Evolutionary conservation across 1,284 basidiomycete species (phyloP), one percentile per base, ranked within the genome.

Genomic region (Leucoagaricus sp.): DNA sequence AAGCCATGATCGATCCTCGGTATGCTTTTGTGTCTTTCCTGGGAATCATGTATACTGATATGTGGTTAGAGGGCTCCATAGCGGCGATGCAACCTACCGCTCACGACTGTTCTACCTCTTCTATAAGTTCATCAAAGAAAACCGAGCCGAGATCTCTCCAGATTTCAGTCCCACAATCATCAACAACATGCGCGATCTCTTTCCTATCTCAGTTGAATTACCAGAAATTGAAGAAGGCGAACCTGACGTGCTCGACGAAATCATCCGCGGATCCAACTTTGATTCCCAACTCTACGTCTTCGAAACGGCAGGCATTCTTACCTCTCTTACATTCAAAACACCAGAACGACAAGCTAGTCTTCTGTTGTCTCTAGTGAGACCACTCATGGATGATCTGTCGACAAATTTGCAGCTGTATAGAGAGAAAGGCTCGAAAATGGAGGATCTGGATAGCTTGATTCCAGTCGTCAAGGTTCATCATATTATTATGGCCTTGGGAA

Each of bases 251-350:
- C 76, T 98, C 23, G 74, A 84, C 19, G 96, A 97, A 70, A 93
- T 93, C 0, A 84, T 93, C 28, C 86, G 84, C 36, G 83, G 84
- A 59, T 81, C 90, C 1, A 80, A 61, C 54, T 97, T 98, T 69
- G 92, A 96, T 66, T 87, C 94, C 31, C 97, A 99, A 72, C 79
- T 98, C 9, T 96, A 99, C 69, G 82, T 99, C 8, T 99, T 95
- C 69, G 98, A 99, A 74, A 89, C 94, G 0, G 83, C 89, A 41
- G 98, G 97, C 13, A 89, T 85, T 19, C 81, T 99, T 38, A 83
- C 94, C 54, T 92, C 93, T 17, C 75, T 94, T 44, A 76, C 94
- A 36, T 87, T 77, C 69, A 86, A 83, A 58, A 74, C 76, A 7
- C 81, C 89, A 0, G 82, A 88, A n/a, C 85, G 90, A 63, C 90